phyloP scores from a whole-genome alignment of 1,284 basidiomycete genomes.

The Athelia sp. region DNA sequence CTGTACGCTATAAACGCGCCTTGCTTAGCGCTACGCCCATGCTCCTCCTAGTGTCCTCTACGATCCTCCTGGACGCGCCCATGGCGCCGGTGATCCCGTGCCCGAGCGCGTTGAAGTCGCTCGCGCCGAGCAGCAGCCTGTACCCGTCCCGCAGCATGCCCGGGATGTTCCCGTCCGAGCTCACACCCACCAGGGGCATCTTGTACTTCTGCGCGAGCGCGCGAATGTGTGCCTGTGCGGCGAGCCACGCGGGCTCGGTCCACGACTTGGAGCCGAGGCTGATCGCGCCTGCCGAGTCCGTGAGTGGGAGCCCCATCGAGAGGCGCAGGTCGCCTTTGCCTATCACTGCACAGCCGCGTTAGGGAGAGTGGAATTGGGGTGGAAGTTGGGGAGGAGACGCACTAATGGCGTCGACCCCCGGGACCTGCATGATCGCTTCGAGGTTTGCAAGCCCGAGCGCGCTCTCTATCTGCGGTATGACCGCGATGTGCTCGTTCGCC shows the following conservation, averaged over 20 bases:
- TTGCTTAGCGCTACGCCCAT: too few relatives aligned
- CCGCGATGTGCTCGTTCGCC: background rate
- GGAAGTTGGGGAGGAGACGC: background rate
- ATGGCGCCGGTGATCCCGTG: too few relatives aligned
- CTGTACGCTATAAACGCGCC: too few relatives aligned
- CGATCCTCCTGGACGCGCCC: too few relatives aligned
- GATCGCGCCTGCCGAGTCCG: too few relatives aligned
- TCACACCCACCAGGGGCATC: background rate
- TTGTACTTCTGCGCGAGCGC: background rate
- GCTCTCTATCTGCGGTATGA: conserved; percentile 1
- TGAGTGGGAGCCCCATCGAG: background rate
- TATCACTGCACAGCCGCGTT: background rate
- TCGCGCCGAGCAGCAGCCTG: too few relatives aligned
- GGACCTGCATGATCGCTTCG: background rate
- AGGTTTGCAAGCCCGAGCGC: background rate
- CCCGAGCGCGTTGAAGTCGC: too few relatives aligned
- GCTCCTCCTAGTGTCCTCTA: too few relatives aligned
- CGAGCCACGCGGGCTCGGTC: background rate
- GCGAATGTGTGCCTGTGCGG: background rate
- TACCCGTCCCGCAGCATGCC: too few relatives aligned
- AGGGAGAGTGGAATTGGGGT: background rate
- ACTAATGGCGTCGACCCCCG: background rate
- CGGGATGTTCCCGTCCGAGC: too few relatives aligned
- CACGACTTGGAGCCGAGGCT: too few relatives aligned
- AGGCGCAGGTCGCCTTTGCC: background rate